phyloP scores from a whole-genome alignment of 2,329 filamentous ascomycete species.

The Botrytis sinoallii region DNA sequence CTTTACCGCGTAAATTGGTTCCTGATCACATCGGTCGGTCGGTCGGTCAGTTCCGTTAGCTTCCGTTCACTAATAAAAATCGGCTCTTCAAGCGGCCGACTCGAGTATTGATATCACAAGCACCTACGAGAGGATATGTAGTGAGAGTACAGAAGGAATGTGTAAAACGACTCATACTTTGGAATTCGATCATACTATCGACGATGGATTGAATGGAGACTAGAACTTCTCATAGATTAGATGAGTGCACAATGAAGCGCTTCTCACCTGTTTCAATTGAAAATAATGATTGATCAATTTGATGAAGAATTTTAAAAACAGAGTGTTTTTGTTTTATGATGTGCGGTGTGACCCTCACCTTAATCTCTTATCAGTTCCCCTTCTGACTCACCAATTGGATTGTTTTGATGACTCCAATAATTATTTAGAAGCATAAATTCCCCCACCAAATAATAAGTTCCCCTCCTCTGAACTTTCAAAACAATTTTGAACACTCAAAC shows the following conservation, averaged over 20 bases:
- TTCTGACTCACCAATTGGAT: constrained; percentile 12
- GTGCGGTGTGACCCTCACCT: neutral
- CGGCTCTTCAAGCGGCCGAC: neutral
- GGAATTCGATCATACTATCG: neutral
- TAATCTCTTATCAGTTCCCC: constrained; percentile 3
- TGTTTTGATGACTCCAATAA: constrained; percentile 10
- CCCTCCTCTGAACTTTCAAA: constrained; percentile 9
- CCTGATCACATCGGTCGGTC: no score
- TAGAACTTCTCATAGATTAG: neutral
- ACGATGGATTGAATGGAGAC: neutral
- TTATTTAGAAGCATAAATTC: neutral
- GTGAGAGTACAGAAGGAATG: neutral
- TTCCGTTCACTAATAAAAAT: neutral
- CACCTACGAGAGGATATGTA: neutral
- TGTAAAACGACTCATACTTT: neutral
- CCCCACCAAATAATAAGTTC: constrained; percentile 8
- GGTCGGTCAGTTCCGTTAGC: neutral
- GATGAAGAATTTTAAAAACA: neutral
- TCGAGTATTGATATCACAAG: neutral
- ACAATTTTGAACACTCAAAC: constrained; percentile 2
- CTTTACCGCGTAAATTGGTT: constrained; percentile 2
- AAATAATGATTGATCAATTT: neutral
- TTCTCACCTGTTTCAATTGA: neutral
- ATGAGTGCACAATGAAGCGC: rapidly evolving
- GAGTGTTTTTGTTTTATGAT: neutral